These are phyloP conservation scores for Aspergillus aculeatinus DNA, from an alignment of 2,329 filamentous ascomycete genomes.

Conservation along the genomic window DNA sequence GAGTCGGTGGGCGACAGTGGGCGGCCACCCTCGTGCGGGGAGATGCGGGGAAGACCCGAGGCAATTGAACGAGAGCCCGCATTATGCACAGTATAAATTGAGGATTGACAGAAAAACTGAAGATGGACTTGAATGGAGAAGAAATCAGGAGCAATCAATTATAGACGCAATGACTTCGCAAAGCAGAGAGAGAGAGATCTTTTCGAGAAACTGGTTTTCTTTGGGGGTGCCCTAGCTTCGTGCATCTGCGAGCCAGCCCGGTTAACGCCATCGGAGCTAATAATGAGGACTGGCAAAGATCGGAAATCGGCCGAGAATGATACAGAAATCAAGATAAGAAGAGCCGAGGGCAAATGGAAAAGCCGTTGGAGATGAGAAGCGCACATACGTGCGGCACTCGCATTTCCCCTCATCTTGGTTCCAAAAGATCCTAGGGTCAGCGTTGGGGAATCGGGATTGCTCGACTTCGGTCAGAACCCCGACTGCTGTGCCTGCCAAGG, in stretches of 20 bases:
- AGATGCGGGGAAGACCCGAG: conserved; percentile 28
- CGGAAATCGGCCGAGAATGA: conserved; percentile 19
- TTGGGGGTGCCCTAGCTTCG: not conserved
- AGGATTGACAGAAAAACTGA: not conserved
- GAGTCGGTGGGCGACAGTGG: not conserved
- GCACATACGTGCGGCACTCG: not conserved
- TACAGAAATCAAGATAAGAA: not conserved
- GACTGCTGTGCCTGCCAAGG: not conserved
- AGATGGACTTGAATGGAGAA: no score
- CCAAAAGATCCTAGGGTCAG: not conserved
- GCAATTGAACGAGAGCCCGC: conserved; percentile 21
- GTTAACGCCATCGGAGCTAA: conserved; percentile 16
- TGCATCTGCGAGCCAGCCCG: not conserved
- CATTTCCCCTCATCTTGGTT: not conserved
- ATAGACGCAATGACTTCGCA: no score
- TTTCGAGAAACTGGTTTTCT: not conserved
- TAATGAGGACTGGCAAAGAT: conserved; percentile 11
- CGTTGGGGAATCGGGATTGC: not conserved
- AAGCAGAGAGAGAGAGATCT: not conserved
- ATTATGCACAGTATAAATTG: conserved; percentile 14
- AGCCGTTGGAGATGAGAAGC: not conserved
- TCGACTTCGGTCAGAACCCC: conserved; percentile 1
- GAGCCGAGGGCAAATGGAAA: not conserved
- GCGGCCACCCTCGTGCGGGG: conserved; percentile 15
- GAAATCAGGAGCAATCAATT: no score